Evolutionary conservation across 139 green algal genomes (phyloP).

Genomic region (Tetraselmis striata): DNA sequence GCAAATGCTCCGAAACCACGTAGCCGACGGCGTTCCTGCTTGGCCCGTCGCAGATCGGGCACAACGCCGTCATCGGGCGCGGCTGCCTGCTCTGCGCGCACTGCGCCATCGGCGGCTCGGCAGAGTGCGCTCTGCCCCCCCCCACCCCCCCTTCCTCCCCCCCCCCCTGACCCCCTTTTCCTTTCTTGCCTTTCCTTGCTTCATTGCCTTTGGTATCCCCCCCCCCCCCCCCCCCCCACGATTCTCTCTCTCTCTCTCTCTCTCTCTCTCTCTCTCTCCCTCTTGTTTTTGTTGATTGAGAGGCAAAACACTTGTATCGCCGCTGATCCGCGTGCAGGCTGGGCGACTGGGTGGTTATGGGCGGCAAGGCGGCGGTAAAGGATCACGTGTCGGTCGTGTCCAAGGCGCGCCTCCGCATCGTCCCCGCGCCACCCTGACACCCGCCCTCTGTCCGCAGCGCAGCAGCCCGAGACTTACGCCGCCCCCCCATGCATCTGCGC

Average conservation of each 20-base stretch:
- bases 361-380: constrained; percentile 31
- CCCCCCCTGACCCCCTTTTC: background rate
- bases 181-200: background rate
- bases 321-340: no score
- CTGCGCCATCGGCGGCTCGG: constrained; percentile 30
- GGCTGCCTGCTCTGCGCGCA: constrained; percentile 39
- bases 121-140: constrained; percentile 4
- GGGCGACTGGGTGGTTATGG: constrained; percentile 46
- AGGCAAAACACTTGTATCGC: no score
- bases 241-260: no score
- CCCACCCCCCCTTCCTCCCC: background rate
- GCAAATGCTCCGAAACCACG: no score
- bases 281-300: no score
- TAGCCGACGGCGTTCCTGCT: no score
- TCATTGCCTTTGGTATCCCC: no score
- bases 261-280: no score
- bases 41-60: constrained; percentile 19
- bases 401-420: background rate
- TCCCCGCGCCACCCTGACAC: background rate
- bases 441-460: no score
- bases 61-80: constrained; percentile 37
- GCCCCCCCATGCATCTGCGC: no score
- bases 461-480: no score
- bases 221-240: no score
- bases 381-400: constrained; percentile 33